These are phyloP conservation scores for Calonectria multiphialidica DNA, from an alignment of 2,329 filamentous ascomycete species.

Conservation along the genomic window DNA sequence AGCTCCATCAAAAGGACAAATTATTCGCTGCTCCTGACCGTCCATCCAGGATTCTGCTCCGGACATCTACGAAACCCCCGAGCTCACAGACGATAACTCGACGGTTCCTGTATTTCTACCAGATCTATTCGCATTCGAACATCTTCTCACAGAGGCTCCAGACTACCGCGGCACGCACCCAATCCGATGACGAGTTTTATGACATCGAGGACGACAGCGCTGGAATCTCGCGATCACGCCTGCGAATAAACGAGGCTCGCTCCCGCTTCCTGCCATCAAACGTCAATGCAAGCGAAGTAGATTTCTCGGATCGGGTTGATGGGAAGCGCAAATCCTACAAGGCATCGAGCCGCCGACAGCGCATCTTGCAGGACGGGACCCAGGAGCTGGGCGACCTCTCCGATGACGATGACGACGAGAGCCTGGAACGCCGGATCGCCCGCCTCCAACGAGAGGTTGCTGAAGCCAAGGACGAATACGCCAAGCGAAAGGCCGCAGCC, in stretches of 20 bases:
- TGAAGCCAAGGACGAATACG: slow-evolving; percentile 75
- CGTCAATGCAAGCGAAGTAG: slow-evolving; percentile 82
- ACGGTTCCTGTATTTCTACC: slow-evolving; percentile 77
- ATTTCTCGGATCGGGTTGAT: slow-evolving; percentile 91
- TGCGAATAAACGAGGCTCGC: slow-evolving; percentile 84
- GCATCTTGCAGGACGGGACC: slow-evolving; percentile 72
- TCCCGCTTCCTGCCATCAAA: slow-evolving; percentile 81
- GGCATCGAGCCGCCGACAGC: slow-evolving; percentile 75
- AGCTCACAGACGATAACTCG: slow-evolving; percentile 89
- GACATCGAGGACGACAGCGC: slow-evolving; percentile 72
- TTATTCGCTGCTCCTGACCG: slow-evolving; percentile 29
- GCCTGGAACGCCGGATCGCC: slow-evolving; percentile 81
- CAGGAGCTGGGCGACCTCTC: slow-evolving; percentile 81
- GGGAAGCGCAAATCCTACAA: slow-evolving; percentile 88
- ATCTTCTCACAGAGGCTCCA: slow-evolving; percentile 47
- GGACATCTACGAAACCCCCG: slow-evolving; percentile 97
- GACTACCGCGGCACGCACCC: slow-evolving; percentile 67
- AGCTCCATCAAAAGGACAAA: slow-evolving; percentile 29
- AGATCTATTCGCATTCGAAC: neutral
- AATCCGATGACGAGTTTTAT: slow-evolving; percentile 73
- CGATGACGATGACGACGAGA: slow-evolving; percentile 80
- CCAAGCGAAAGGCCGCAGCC: slow-evolving; percentile 63
- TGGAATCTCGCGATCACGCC: slow-evolving; percentile 80
- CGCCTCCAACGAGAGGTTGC: slow-evolving; percentile 86
- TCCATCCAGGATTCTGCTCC: slow-evolving; percentile 82